Conservation (phyloP, 768 basidiomycete species). For the Amanita jacksonii region DNA sequence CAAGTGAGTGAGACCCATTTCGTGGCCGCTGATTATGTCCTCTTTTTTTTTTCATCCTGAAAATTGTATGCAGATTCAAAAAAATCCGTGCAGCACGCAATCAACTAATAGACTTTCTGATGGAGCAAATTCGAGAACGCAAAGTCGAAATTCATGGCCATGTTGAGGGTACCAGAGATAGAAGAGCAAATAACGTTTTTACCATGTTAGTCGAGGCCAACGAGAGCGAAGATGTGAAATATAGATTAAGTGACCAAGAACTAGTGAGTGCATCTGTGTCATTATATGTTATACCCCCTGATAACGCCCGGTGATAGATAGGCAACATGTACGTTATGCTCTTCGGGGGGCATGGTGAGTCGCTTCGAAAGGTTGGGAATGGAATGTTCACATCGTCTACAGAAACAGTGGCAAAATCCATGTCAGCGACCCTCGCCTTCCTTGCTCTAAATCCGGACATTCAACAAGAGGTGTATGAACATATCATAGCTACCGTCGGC, state of each 20-base stretch:
- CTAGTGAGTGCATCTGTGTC: background rate
- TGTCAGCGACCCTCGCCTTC: slow-evolving; percentile 34
- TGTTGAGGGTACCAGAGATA: slow-evolving; percentile 14
- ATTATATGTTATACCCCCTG: background rate
- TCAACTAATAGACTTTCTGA: slow-evolving; percentile 28
- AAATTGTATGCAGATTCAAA: slow-evolving; percentile 16
- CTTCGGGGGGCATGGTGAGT: slow-evolving; percentile 48
- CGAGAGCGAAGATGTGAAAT: slow-evolving; percentile 31
- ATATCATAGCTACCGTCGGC: slow-evolving; percentile 28
- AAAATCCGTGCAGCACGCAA: slow-evolving; percentile 20
- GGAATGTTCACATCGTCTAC: background rate
- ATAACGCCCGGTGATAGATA: slow-evolving; percentile 22
- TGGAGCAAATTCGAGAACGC: slow-evolving; percentile 23
- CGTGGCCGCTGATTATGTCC: too few relatives aligned
- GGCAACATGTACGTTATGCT: slow-evolving; percentile 44
- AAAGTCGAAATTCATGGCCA: slow-evolving; percentile 20
- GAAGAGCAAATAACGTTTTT: too few relatives aligned
- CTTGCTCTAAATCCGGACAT: slow-evolving; percentile 32
- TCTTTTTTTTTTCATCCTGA: background rate
- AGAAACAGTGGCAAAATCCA: slow-evolving; percentile 37
- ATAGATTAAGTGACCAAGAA: slow-evolving; percentile 29
- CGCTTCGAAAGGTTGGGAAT: background rate
- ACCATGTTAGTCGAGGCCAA: slow-evolving; percentile 37
- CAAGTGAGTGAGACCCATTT: slow-evolving; percentile 25
- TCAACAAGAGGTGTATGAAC: slow-evolving; percentile 32